Conservation (phyloP, 2,329 filamentous ascomycete genomes). For the Thelonectria rubi region DNA sequence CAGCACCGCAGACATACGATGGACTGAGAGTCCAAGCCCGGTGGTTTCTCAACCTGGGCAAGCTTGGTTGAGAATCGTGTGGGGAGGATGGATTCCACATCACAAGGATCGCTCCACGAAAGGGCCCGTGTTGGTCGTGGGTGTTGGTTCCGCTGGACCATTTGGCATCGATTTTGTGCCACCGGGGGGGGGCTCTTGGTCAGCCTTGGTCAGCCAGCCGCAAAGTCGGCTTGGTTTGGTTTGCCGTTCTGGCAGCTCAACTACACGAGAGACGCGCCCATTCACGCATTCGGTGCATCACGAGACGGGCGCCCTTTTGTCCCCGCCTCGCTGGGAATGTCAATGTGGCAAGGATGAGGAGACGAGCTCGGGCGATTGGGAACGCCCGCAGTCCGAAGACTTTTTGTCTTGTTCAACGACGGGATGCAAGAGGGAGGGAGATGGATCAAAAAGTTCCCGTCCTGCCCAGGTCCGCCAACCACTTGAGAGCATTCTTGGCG, state of each 20-base stretch:
- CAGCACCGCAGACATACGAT: slow-evolving; percentile 24
- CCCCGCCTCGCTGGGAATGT: not conserved
- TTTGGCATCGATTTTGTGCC: no score
- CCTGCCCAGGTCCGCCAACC: slow-evolving; percentile 17
- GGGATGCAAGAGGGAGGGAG: slow-evolving; percentile 19
- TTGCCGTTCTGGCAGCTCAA: not conserved
- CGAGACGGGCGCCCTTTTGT: not conserved
- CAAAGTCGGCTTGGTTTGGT: slow-evolving; percentile 7
- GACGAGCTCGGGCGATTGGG: not conserved
- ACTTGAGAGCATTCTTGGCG: slow-evolving; percentile 15
- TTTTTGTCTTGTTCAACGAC: not conserved
- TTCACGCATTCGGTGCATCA: not conserved
- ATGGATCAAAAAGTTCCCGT: not conserved
- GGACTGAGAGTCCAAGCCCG: slow-evolving; percentile 29
- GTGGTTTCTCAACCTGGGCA: slow-evolving; percentile 13
- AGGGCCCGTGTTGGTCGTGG: slow-evolving; percentile 23
- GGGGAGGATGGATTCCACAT: slow-evolving; percentile 4
- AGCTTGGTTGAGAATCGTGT: slow-evolving; percentile 32
- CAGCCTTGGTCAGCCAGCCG: slow-evolving; percentile 21
- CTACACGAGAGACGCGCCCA: not conserved
- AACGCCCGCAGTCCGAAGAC: not conserved
- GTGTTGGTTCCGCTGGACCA: slow-evolving; percentile 25
- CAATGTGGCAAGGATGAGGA: not conserved
- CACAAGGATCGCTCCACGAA: not conserved
- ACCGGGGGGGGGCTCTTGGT: slow-evolving; percentile 15